phyloP scores from a whole-genome alignment of 345 rosid species.

The Camelina neglecta region DNA sequence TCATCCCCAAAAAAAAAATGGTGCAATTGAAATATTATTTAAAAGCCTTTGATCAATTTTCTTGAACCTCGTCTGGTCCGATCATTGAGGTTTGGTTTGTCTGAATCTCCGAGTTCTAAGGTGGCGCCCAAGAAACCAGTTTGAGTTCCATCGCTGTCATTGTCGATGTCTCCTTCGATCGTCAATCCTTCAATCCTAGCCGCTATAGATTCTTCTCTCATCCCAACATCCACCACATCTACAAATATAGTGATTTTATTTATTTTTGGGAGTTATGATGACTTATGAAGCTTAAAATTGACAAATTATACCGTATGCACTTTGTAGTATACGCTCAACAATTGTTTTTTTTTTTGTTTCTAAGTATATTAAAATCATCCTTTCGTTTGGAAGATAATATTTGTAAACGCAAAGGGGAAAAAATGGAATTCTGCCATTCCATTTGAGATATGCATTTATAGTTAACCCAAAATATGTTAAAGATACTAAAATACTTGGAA shows the following conservation, averaged over 20 bases:
- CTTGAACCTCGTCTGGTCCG: constrained; percentile 37
- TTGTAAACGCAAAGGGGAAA: too few species aligned
- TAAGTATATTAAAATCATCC: too few species aligned
- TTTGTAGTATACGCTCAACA: too few species aligned
- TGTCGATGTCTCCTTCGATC: constrained; percentile 73
- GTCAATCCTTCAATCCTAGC: constrained; percentile 70
- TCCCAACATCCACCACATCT: constrained; percentile 56
- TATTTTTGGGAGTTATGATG: neutral
- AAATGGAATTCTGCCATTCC: too few species aligned
- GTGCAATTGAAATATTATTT: neutral
- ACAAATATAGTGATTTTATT: neutral
- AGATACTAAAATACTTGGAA: neutral
- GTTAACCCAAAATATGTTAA: too few species aligned
- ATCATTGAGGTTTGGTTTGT: constrained; percentile 32
- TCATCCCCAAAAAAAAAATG: neutral
- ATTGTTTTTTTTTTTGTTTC: too few species aligned
- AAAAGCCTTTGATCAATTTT: constrained; percentile 39
- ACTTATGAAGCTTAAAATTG: too few species aligned
- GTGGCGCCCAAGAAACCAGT: constrained; percentile 65
- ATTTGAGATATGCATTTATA: too few species aligned
- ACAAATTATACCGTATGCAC: too few species aligned
- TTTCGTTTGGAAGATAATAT: too few species aligned
- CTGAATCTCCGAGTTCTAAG: constrained; percentile 43
- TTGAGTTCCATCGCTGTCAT: constrained; percentile 79
- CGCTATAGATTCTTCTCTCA: constrained; percentile 53